phyloP scores from a whole-genome alignment of 148 eudicot species.

The Camellia japonica region DNA sequence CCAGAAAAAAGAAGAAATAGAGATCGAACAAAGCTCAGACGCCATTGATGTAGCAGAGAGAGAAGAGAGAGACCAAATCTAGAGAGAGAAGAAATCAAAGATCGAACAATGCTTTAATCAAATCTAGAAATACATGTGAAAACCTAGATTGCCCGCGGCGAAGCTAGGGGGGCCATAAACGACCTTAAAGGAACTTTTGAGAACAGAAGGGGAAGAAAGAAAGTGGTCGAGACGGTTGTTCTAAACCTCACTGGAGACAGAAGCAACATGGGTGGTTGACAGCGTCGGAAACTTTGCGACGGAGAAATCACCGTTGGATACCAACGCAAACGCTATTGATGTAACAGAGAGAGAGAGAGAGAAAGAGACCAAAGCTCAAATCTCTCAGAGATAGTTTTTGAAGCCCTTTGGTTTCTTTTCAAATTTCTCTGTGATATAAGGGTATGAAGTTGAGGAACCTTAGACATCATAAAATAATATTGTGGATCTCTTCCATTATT shows the following conservation, averaged over 20 bases:
- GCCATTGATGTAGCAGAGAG: too few relatives aligned
- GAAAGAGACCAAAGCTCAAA: not conserved
- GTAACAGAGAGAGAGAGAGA: too few relatives aligned
- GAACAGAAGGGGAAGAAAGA: conserved; percentile 37
- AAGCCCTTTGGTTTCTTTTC: too few relatives aligned
- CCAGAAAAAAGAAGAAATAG: too few relatives aligned
- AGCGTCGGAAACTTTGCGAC: conserved; percentile 13
- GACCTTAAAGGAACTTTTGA: conserved; percentile 21
- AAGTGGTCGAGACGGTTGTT: conserved; percentile 21
- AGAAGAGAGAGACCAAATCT: not conserved
- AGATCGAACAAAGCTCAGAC: too few relatives aligned
- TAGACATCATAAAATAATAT: too few relatives aligned
- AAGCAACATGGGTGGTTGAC: conserved; percentile 5
- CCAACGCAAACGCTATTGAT: not conserved
- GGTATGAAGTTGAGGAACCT: too few relatives aligned
- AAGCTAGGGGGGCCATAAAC: conserved; percentile 36
- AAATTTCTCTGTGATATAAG: too few relatives aligned
- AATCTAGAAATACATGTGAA: not conserved
- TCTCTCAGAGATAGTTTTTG: not conserved
- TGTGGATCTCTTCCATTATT: too few relatives aligned
- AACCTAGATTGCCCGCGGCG: not conserved
- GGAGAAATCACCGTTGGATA: not conserved
- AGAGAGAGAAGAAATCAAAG: too few relatives aligned
- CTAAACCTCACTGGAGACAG: conserved; percentile 32
- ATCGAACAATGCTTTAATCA: too few relatives aligned